These are phyloP conservation scores for Pseudogymnoascus pannorum DNA, from an alignment of 2,329 filamentous ascomycete species.

Conservation along the genomic window DNA sequence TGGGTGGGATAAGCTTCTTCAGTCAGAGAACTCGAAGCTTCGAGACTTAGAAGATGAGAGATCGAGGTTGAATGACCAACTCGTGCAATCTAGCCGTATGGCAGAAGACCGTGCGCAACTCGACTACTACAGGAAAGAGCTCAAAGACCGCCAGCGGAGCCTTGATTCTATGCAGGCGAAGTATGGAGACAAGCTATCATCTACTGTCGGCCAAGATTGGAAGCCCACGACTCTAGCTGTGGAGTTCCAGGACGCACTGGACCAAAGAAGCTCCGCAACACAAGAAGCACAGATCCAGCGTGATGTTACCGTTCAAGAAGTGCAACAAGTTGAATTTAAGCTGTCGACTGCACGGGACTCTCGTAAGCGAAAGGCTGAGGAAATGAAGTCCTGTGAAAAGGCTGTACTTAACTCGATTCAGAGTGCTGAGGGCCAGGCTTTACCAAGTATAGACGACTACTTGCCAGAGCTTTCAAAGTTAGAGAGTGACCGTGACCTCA, in stretches of 20 bases:
- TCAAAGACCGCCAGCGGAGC: slow-evolving; percentile 64
- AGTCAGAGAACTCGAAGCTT: slow-evolving; percentile 57
- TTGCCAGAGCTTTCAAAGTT: slow-evolving; percentile 41
- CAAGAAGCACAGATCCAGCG: slow-evolving; percentile 61
- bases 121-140: slow-evolving; percentile 73
- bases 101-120: slow-evolving; percentile 79
- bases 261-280: slow-evolving; percentile 49
- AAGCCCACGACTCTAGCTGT: slow-evolving; percentile 60
- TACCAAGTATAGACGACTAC: slow-evolving; percentile 47
- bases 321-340: slow-evolving; percentile 69
- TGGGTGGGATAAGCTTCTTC: slow-evolving; percentile 64
- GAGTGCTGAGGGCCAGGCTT: slow-evolving; percentile 32
- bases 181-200: slow-evolving; percentile 62
- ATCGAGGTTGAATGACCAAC: slow-evolving; percentile 67
- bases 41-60: slow-evolving; percentile 64
- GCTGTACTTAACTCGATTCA: slow-evolving; percentile 45
- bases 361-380: slow-evolving; percentile 54
- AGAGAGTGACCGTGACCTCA: slow-evolving; percentile 44
- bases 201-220: slow-evolving; percentile 61
- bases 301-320: slow-evolving; percentile 62
- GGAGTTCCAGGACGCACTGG: slow-evolving; percentile 58
- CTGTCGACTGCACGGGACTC: slow-evolving; percentile 59
- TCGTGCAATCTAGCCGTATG: slow-evolving; percentile 73
- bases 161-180: slow-evolving; percentile 71
- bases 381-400: slow-evolving; percentile 54